Conservation (phyloP, 192 early-diverging fungal genomes). For the Entrophospora sp. region DNA sequence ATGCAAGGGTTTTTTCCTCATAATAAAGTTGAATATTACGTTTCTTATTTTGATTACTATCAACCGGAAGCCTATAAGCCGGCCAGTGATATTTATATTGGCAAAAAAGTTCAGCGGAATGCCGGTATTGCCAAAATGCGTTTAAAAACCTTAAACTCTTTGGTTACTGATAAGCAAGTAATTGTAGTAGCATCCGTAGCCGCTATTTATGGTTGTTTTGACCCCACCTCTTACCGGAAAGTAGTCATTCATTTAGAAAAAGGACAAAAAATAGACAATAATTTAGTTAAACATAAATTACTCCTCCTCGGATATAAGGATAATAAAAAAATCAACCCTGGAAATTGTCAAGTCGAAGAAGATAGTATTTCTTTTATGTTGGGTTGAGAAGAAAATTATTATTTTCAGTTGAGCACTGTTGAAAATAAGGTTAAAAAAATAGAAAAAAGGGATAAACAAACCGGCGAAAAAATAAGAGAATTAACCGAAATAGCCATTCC, state of each 20-base stretch:
- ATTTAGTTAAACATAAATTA: neutral
- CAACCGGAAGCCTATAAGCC: constrained; percentile 9
- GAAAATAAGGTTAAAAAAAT: neutral
- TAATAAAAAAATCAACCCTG: neutral
- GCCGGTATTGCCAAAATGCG: no score
- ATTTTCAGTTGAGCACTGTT: neutral
- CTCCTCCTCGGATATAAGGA: neutral
- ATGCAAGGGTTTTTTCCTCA: constrained; percentile 13
- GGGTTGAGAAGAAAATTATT: neutral
- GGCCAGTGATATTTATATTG: neutral
- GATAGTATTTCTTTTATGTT: neutral
- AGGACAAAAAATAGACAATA: no score
- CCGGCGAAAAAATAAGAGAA: neutral
- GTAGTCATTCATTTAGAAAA: neutral
- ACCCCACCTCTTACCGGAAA: neutral
- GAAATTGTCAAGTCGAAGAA: neutral
- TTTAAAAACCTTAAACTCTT: no score
- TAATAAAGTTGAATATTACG: constrained; percentile 10
- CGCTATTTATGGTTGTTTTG: constrained; percentile 1
- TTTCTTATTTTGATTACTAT: constrained; percentile 11
- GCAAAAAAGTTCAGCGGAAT: no score
- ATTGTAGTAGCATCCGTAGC: neutral
- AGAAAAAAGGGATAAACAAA: neutral
- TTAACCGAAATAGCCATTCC: neutral
- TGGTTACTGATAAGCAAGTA: neutral